Evolutionary conservation across 371 early-diverging fungal species (phyloP), one percentile per base, ranked within the genome.

Genomic region (Rhizopus microsporus): DNA sequence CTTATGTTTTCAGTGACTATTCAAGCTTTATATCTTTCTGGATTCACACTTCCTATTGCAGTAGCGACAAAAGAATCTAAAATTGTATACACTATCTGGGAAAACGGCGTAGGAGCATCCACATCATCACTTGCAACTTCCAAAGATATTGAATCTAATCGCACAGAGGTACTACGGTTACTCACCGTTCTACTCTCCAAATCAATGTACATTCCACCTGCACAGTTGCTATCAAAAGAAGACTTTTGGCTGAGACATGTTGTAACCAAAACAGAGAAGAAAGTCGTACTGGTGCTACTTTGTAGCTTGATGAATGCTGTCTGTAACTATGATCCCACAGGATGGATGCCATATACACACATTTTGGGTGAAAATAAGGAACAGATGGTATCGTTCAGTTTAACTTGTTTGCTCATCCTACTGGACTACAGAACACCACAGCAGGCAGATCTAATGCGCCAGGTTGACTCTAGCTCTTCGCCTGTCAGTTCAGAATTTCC

Each of bases 291-390:
- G 49, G 83, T 88, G 10, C 59, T 93, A 46, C 74, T 93, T 7
- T 94, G 92, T 75, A 92, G 93, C 54, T 64, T 93, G 32, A 50
- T 94, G 47, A 95, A 95, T 64, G 90, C 91, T 0, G 81, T 88
- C 0, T 74, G 88, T 34, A 86, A 85, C 46, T 92, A 92, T 63
- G 89, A 92, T 62, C 90, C 91, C 2, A 78, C 87, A 4, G 92
- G 93, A 5, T 94, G 93, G 93, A 71, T 95, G 4, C 94, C 94
- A 29, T 95, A 93, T 76, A 91, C 92, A 56, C 90, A 92, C 63
- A 79, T 92, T 5, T 62, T 93, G 49, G 82, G 86, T 54, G 90
- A 91, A 53, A 75, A 83, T 0, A 73, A 80, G 8, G 93, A 95
- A 53, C 81, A 85, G 34, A 77, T 92, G 3, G 89, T 90, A 1